phyloP scores from a whole-genome alignment of 345 rosid species.

The Salix suchowensis region DNA sequence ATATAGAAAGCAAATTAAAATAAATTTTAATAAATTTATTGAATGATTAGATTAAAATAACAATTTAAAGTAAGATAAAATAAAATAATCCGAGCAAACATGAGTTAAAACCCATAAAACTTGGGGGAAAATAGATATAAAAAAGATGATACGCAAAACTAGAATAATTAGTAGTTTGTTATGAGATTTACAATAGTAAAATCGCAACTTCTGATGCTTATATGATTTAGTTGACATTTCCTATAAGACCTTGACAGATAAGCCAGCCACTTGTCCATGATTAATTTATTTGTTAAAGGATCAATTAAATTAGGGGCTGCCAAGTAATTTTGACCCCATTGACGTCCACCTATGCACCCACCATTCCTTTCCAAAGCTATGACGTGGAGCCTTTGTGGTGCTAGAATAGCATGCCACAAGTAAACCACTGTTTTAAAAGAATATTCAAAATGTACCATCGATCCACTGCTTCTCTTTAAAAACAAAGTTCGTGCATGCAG shows the following conservation, averaged over 20 bases:
- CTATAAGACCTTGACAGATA: not conserved
- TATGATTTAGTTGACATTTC: not conserved
- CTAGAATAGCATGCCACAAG: not conserved
- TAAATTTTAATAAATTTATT: no score
- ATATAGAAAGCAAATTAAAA: no score
- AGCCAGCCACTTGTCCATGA: not conserved
- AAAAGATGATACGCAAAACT: no score
- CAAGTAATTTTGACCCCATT: not conserved
- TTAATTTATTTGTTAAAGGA: not conserved
- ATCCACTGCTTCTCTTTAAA: not conserved
- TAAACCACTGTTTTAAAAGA: not conserved
- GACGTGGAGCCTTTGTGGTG: not conserved
- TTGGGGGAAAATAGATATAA: no score
- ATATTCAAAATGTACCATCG: not conserved
- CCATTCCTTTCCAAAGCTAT: not conserved
- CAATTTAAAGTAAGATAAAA: no score
- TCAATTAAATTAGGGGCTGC: not conserved
- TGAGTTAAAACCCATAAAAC: no score
- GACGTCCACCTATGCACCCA: slow-evolving; percentile 5
- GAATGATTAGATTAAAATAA: no score
- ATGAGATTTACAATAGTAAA: no score
- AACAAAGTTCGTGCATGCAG: not conserved
- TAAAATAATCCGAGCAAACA: no score
- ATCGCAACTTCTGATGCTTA: no score
- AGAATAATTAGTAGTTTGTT: no score